Evolutionary conservation across 1,284 basidiomycete genomes (phyloP), one percentile per base, ranked within the genome.

Genomic region (Papiliotrema laurentii): DNA sequence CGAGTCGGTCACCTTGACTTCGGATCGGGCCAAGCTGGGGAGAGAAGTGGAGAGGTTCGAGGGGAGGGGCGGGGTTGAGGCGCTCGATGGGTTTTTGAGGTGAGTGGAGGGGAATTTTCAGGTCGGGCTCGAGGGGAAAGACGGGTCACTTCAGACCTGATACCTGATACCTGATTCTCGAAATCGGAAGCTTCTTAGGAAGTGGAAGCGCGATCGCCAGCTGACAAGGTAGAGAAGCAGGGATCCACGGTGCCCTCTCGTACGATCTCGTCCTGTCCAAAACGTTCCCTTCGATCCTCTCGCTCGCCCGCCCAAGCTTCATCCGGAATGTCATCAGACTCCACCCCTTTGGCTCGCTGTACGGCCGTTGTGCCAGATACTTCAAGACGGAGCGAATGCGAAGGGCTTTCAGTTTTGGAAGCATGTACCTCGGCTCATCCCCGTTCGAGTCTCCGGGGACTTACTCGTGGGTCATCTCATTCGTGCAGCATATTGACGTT

Each of bases 371-470:
- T 31, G 66, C 67, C 4, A 56, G 66, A 39, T 77, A 78, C 61
- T 80, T 79, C 68, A 72, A 71, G 60, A 77, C 75, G 19, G 75
- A 78, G 30, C 66, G 78, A 39, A 64, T 80, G 51, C 66, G 76
- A n/a, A 53, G 75, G 34, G 75, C 73, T 3, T 77, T 77, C 56
- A 73, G 73, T 5, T 77, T 78, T 47, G 72, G 71, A 1, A 66
- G 68, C 46, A 77, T 76, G 75, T 65, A 65, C 58, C 57, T 74
- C 61, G 75, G 77, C 24, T 78, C 77, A 69, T 76, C 74, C 9
- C 79, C 79, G 9, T 79, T 77, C 54, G 75, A 79, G 34, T 75
- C 78, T 0, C 79, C 78, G 0, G 79, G 77, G 5, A 79, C 78
- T 18, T 79, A 79, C 59, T 73, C 73, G 55, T 56, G 30, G 49